Evolutionary conservation across 2,329 filamentous ascomycete genomes (phyloP).

Genomic region (Colletotrichum sp.): DNA sequence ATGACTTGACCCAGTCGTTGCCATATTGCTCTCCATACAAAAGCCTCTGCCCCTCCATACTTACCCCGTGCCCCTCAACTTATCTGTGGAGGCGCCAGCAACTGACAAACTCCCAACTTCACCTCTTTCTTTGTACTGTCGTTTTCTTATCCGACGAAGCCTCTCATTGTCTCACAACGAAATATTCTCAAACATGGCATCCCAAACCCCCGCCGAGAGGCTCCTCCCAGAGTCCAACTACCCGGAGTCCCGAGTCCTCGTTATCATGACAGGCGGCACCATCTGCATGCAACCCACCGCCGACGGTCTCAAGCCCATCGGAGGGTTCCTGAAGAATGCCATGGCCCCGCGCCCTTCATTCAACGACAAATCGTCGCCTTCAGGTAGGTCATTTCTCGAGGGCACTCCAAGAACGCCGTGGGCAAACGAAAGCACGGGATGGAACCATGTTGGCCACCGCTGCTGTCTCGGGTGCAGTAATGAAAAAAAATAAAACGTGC

Average conservation of each 20-base stretch:
- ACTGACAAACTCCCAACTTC: constrained; percentile 7
- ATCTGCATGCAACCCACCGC: constrained; percentile 90
- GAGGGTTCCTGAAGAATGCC: constrained; percentile 81
- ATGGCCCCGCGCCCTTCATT: constrained; percentile 85
- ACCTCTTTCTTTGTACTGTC: neutral
- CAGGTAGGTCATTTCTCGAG: constrained; percentile 32
- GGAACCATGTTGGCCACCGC: neutral
- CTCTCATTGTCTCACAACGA: neutral
- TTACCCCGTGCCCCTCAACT: constrained; percentile 17
- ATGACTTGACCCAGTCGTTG: constrained; percentile 11
- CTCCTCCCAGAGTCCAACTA: constrained; percentile 30
- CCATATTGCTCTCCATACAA: constrained; percentile 14
- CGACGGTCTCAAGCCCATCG: constrained; percentile 80
- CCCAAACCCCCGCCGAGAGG: constrained; percentile 4
- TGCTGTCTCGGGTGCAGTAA: neutral
- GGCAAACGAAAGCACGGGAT: neutral
- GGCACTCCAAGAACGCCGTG: neutral
- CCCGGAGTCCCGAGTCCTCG: constrained; percentile 81
- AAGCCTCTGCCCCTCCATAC: constrained; percentile 11
- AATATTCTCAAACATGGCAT: neutral
- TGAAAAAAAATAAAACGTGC: neutral
- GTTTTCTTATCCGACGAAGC: neutral
- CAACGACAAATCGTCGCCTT: constrained; percentile 74
- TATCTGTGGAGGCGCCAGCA: constrained; percentile 5
- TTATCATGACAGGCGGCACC: constrained; percentile 89